A percentile compares a stretch with the other conserved stretches of the same genome.
Conservation (phyloP, 441 rosid species). For the Dalechampia spathulata region DNA sequence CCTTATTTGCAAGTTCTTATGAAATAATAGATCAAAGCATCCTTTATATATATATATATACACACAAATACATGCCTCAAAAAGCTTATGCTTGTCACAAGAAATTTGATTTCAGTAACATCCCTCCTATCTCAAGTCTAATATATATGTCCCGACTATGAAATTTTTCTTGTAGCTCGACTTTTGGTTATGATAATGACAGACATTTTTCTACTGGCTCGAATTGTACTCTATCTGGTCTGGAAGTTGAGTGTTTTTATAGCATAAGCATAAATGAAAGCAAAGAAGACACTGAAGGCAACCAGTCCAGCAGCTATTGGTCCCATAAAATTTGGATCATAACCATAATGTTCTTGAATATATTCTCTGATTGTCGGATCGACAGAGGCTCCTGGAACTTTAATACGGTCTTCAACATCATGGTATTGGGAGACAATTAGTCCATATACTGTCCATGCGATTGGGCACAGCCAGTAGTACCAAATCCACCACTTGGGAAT, state of each 20-base stretch:
- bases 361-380: constrained; percentile 33
- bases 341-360: constrained; percentile 47
- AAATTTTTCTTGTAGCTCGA: too few relatives aligned
- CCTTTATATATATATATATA: too few relatives aligned
- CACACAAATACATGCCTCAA: too few relatives aligned
- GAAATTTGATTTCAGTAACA: too few relatives aligned
- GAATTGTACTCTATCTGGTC: constrained; percentile 38
- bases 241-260: constrained; percentile 71
- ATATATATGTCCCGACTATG: too few relatives aligned
- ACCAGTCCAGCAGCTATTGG: constrained; percentile 66
- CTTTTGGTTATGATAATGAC: too few relatives aligned
- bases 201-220: too few relatives aligned
- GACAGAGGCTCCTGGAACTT: constrained; percentile 29
- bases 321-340: constrained; percentile 53
- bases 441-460: constrained; percentile 81
- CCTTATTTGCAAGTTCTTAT: too few relatives aligned
- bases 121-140: too few relatives aligned
- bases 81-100: too few relatives aligned
- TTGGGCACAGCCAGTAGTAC: constrained; percentile 61
- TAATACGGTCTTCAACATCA: constrained; percentile 32
- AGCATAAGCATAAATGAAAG: constrained; percentile 58
- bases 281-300: constrained; percentile 54
- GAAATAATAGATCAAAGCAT: too few relatives aligned
- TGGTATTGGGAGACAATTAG: constrained; percentile 64
- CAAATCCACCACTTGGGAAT: constrained; percentile 79